Evolutionary conservation across 768 basidiomycete species (phyloP), one percentile per base, ranked within the genome.

Genomic region (Boletus rufocinnamomeus): DNA sequence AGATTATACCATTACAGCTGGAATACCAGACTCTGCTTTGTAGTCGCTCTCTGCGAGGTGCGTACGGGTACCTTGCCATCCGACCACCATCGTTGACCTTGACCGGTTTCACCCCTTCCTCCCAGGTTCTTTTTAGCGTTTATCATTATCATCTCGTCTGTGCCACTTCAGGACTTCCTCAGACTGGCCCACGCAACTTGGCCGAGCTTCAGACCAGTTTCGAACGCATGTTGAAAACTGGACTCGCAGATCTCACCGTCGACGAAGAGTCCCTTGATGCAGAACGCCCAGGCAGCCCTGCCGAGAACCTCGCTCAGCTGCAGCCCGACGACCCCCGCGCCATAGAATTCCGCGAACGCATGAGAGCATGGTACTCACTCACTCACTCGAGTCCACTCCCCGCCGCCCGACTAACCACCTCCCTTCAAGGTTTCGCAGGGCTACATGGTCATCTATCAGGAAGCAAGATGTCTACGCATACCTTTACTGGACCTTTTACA

Each of bases 401-500:
- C 35, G 7, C 50, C 14, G 8, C 10, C 23, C 25, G 2, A 23
- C 52, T 63, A 8, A 68, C 27, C 27, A 47, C 34, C 14, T 28
- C 35, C 34, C 19, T 40, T 40, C 55, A 66, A 67, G 92, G 92
- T 95, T 95, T 70, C 75, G 81, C 56, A 85, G 84, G 63, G 84
- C 80, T 17, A 84, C 86, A 0, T 96, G 90, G 89, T 86, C 86
- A 0, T 76, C 81, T 14, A 81, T 96, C 57, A 84, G 78, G 45
- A 78, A 76, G 19, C 75, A 81, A 40, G 84, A 93, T 69, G 75
- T 92, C 56, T 79, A 79, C 43, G 77, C 82, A 58, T 95, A 92
- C 89, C 75, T 96, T 32, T 86, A 91, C 56, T 95, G 93, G 93
- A 81, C 84, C 25, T 86, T 90, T 66, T 95, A 86, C 72, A 88